phyloP scores from a whole-genome alignment of 2,329 filamentous ascomycete species.

The Plectosphaerella cucumerina region DNA sequence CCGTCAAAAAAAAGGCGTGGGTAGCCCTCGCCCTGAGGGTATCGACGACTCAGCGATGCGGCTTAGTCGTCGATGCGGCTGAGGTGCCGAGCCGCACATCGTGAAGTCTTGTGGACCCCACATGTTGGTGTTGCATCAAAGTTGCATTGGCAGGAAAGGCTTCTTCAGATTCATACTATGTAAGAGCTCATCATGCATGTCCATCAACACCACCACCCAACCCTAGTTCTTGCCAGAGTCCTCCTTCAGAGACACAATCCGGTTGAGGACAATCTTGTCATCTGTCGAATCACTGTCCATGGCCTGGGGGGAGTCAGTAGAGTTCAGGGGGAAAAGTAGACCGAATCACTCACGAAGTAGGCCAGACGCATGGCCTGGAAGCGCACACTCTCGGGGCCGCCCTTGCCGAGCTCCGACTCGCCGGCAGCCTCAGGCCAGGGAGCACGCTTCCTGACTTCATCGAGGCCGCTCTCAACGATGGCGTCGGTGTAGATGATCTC shows the following conservation, averaged over 20 bases:
- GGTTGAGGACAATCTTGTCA: slow-evolving; percentile 82
- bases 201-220: neutral
- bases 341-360: slow-evolving; percentile 60
- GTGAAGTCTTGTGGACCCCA: neutral
- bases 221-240: slow-evolving; percentile 60
- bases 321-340: neutral
- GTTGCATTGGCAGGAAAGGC: neutral
- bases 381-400: slow-evolving; percentile 69
- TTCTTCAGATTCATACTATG: neutral
- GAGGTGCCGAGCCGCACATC: no score
- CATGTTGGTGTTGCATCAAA: neutral
- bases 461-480: slow-evolving; percentile 77
- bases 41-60: no score
- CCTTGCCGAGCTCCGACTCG: slow-evolving; percentile 57
- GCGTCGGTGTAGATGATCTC: slow-evolving; percentile 76
- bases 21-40: no score
- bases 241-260: slow-evolving; percentile 89
- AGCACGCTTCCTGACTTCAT: slow-evolving; percentile 67
- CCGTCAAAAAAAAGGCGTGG: no score
- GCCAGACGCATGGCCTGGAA: slow-evolving; percentile 91
- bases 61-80: no score
- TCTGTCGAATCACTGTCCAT: slow-evolving; percentile 75
- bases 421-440: slow-evolving; percentile 80
- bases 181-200: slow-evolving; percentile 8
- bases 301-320: slow-evolving; percentile 32